Evolutionary conservation across 768 basidiomycete genomes (phyloP).

Genomic region (Boletus bicolor): DNA sequence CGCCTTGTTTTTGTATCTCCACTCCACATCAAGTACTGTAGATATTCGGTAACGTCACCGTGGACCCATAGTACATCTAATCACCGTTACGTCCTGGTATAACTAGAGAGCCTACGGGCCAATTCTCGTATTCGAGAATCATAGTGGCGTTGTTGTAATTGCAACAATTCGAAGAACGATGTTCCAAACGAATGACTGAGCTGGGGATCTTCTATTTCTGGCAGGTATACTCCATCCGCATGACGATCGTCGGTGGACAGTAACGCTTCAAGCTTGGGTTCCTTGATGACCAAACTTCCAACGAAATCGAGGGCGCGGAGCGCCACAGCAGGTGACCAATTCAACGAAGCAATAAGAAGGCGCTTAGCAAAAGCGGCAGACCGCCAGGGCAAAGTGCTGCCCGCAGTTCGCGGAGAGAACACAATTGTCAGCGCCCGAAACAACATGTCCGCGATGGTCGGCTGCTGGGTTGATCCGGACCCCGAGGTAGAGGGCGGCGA

Average conservation of each 20-base stretch:
- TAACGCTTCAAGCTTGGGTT: conserved; percentile 78
- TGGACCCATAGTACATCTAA: conserved; percentile 27
- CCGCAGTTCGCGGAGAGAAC: conserved; percentile 70
- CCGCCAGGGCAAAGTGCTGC: conserved; percentile 63
- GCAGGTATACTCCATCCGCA: conserved; percentile 79
- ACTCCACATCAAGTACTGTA: conserved; percentile 29
- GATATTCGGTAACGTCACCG: conserved; percentile 30
- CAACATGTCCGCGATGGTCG: conserved; percentile 62
- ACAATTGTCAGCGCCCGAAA: conserved; percentile 82
- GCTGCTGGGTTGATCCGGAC: conserved; percentile 27
- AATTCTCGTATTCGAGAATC: conserved; percentile 67
- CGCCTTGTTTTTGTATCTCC: conserved; percentile 21
- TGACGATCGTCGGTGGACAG: conserved; percentile 84
- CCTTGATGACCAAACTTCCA: conserved; percentile 63
- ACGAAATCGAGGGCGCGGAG: conserved; percentile 75
- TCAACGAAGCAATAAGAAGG: conserved; percentile 73
- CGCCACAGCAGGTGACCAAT: conserved; percentile 70
- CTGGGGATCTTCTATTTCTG: conserved; percentile 87
- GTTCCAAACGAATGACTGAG: conserved; percentile 78
- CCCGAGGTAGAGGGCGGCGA: conserved; percentile 34
- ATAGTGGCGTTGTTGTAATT: conserved; percentile 57
- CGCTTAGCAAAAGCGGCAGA: conserved; percentile 93
- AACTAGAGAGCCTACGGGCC: conserved; percentile 56
- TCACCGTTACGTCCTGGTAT: conserved; percentile 35
- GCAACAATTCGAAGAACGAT: conserved; percentile 80